These are phyloP conservation scores for Colletotrichum australisinense DNA, from an alignment of 2,329 filamentous ascomycete genomes.

Conservation along the genomic window DNA sequence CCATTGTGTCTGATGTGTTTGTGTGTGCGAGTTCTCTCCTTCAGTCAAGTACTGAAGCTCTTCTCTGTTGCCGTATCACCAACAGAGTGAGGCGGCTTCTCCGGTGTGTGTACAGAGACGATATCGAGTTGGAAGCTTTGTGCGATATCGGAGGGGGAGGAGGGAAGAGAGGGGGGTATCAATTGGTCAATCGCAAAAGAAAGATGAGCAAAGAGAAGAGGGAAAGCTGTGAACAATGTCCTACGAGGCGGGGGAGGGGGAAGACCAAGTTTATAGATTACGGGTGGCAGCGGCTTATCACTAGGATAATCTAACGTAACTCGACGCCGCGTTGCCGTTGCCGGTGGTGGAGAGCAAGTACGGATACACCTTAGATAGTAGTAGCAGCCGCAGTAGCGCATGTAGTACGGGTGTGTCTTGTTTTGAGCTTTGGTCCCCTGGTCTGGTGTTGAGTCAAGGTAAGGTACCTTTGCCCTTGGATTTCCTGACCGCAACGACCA, in stretches of 20 bases:
- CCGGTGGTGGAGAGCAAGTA: slow-evolving; percentile 6
- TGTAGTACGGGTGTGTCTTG: slow-evolving; percentile 10
- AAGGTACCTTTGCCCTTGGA: not conserved
- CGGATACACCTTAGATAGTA: not conserved
- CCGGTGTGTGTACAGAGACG: not conserved
- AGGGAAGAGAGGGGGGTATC: not conserved
- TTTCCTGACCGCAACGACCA: slow-evolving; percentile 1
- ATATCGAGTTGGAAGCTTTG: not conserved
- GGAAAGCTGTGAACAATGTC: not conserved
- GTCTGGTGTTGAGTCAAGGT: slow-evolving; percentile 26
- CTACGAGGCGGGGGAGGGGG: slow-evolving; percentile 16
- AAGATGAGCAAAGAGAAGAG: not conserved
- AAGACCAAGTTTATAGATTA: slow-evolving; percentile 30
- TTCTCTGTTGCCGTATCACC: not conserved
- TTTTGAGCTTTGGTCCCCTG: slow-evolving; percentile 23
- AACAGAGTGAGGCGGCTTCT: not conserved
- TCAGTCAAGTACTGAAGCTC: not conserved
- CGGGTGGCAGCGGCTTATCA: slow-evolving; percentile 37
- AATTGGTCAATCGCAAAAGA: slow-evolving; percentile 18
- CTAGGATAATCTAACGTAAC: not conserved
- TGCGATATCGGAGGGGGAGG: slow-evolving; percentile 24
- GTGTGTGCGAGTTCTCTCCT: not conserved
- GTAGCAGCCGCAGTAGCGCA: not conserved
- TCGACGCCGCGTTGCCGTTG: not conserved
- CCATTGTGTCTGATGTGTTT: slow-evolving; percentile 22